A percentile compares a stretch with the other conserved stretches of the same genome.
phyloP scores from a whole-genome alignment of 2,329 filamentous ascomycete genomes.

The Setomelanomma holmii region DNA sequence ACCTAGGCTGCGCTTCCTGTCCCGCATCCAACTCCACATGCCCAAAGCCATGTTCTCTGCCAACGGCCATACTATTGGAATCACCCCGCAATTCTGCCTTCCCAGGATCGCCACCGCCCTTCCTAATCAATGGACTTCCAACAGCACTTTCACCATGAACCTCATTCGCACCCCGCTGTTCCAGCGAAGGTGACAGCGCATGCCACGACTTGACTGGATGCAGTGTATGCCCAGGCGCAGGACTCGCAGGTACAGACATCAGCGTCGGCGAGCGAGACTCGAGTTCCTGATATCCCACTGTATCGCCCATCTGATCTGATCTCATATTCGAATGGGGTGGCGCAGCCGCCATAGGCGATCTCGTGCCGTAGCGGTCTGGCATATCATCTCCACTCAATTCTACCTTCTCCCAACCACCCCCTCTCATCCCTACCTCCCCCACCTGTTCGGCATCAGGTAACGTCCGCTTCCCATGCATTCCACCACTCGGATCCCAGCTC shows the following conservation, averaged over 20 bases:
- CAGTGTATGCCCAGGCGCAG: neutral
- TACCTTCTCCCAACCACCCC: neutral
- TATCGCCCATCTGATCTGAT: neutral
- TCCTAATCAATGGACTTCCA: too few species aligned
- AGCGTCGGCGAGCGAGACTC: neutral
- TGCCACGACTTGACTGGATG: neutral
- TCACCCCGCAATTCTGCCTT: neutral
- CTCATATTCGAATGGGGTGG: too few species aligned
- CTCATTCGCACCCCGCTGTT: neutral
- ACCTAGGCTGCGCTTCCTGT: neutral
- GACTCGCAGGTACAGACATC: too few species aligned
- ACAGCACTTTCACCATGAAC: neutral
- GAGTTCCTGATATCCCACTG: neutral
- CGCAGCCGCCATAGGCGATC: too few species aligned
- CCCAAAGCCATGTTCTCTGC: neutral
- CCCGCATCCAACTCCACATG: neutral
- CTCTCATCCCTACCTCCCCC: neutral
- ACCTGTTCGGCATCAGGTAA: neutral
- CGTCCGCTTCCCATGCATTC: too few species aligned
- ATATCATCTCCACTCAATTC: neutral
- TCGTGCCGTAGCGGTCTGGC: neutral
- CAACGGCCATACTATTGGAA: neutral
- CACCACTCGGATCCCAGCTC: neutral
- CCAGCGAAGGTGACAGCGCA: neutral
- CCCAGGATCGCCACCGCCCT: neutral